These are phyloP conservation scores for Lentinula edodes DNA, from an alignment of 768 basidiomycete species.

Conservation along the genomic window DNA sequence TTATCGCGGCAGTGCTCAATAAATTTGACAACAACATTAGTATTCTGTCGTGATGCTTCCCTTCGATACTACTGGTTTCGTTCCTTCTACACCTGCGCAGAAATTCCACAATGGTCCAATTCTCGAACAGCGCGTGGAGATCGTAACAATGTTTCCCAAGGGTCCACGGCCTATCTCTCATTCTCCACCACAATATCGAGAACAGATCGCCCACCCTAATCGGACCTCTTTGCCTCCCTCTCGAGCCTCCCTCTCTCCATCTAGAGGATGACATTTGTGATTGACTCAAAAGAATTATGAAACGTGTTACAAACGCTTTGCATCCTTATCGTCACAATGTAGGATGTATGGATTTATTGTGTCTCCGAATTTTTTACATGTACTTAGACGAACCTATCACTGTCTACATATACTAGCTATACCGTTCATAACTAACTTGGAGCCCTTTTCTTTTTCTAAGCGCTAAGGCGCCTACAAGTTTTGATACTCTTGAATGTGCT, in stretches of 20 bases:
- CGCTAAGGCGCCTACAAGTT: too few relatives aligned
- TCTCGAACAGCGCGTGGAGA: slow-evolving; percentile 6
- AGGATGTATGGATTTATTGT: too few relatives aligned
- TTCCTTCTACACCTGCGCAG: not conserved
- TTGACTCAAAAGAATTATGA: not conserved
- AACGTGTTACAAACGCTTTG: too few relatives aligned
- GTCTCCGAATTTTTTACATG: too few relatives aligned
- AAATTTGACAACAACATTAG: slow-evolving; percentile 13
- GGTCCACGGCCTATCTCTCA: slow-evolving; percentile 7
- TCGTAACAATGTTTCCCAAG: slow-evolving; percentile 2
- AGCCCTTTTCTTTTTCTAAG: too few relatives aligned
- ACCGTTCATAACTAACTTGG: too few relatives aligned
- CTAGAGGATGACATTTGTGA: not conserved
- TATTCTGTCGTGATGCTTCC: slow-evolving; percentile 33
- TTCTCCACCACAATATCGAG: slow-evolving; percentile 6
- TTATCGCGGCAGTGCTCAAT: not conserved
- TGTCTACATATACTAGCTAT: too few relatives aligned
- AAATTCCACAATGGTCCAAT: slow-evolving; percentile 2
- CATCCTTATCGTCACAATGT: too few relatives aligned
- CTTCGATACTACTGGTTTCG: slow-evolving; percentile 26
- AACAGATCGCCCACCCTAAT: not conserved
- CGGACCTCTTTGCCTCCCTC: not conserved
- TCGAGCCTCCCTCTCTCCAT: not conserved
- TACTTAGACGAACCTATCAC: too few relatives aligned
- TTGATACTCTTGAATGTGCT: too few relatives aligned